Evolutionary conservation across 2,329 filamentous ascomycete genomes (phyloP), one percentile per base, ranked within the genome.

Genomic region (Ascochyta lentis): DNA sequence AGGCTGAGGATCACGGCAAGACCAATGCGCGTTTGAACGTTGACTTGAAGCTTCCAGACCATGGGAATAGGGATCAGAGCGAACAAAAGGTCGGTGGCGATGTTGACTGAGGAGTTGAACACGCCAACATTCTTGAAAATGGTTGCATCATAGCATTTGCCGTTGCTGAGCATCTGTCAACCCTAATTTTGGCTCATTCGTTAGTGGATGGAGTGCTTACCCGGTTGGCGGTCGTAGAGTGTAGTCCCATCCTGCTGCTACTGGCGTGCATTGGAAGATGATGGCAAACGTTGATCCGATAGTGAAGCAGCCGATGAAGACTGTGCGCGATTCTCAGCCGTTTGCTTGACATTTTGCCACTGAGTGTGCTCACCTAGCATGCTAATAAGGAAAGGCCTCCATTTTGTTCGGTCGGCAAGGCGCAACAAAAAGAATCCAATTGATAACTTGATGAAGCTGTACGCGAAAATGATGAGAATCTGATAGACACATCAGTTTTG

Each of bases 371-470:
- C 63, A 80, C 79, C 70, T 41, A 81, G 74, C 31, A 76, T 68
- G 7, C 66, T 70, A 60, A 76, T 77, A 4, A 82, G 64, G 47
- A 80, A 78, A 65, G 78, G 41, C 64, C 70, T 38, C 76, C 68
- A 49, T 45, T 43, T 56, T 6, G 64, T 68, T 15, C 63, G 54
- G 37, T 67, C 66, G 10, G 77, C 77, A 10, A 81, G 61, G 24
- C 80, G 72, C 50, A 82, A 70, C 16, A 83, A 68, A 60, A 82
- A 81, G 29, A 79, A 73, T 8, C 74, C 77, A 29, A 82, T 76
- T 1, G 80, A 81, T 4, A 83, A 72, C 64, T 83, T 83, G 66
- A 82, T 77, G 8, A 77, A 67, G 41, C 76, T 74, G 26, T 80
- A 77, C 0, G 77, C 63, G n/a, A 77, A 59, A 57, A 83, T 77